Evolutionary conservation across 2,329 filamentous ascomycete species (phyloP), one percentile per base, ranked within the genome.

Genomic region (Hypoxylon sp.): DNA sequence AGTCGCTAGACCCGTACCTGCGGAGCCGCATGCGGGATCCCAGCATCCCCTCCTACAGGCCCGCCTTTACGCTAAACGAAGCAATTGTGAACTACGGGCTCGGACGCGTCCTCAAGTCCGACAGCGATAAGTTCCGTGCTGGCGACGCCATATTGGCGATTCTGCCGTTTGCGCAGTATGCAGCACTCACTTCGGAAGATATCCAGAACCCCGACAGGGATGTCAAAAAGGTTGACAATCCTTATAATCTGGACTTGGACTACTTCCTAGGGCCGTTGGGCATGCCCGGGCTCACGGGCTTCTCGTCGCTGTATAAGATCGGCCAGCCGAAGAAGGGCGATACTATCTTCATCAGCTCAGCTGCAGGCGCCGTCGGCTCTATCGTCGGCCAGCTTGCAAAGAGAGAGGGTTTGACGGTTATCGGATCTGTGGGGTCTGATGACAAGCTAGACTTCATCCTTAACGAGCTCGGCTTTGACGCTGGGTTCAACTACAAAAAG

Each of bases 371-470:
- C 1, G 91, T 93, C 5, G 91, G 91, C 5, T 90, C 86, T 76
- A 86, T 94, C 2, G 91, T 89, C 0, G 90, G 90, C 0, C 92
- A 94, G 79, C 91, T 94, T 68, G 90, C 91, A n/a, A 93, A 92
- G 82, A 80, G 93, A 61, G 87, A 89, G 78, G 91, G 90, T 14
- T 79, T 82, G 38, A 72, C 82, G 1, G 87, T 92, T 17, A 79
- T 90, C 7, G 90, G 90, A n/a, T 63, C 92, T 62, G 89, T 88
- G 0, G 90, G 90, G 0, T 85, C 83, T 52, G 83, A 87, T 30
- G 86, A 89, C 34, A 92, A 92, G 80, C 90, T 86, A 58, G 75
- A 80, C 28, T 88, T 86, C 80, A 75, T 90, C 70, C 81, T 81
- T 9, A 74, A 80, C 36, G 83, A 86, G 66, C 75, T 89, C 21